Evolutionary conservation across 164 flowering plant genomes (phyloP).

Genomic region (Vitis labrusca): DNA sequence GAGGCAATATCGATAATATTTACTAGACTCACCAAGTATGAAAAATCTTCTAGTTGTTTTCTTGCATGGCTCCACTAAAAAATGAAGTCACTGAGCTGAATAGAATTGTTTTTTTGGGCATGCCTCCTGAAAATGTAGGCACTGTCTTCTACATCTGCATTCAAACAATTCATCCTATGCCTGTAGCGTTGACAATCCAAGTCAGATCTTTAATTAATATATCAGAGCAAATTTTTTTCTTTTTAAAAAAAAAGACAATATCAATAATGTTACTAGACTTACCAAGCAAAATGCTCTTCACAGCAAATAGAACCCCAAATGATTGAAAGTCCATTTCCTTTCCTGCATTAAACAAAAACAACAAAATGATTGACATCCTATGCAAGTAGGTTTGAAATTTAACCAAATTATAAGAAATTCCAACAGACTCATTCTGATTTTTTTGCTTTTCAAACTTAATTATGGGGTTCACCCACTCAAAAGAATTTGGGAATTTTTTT

Average conservation of each 20-base stretch:
- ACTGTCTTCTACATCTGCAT: conserved; percentile 67
- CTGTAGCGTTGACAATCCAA: conserved; percentile 30
- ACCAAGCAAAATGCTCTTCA: conserved; percentile 91
- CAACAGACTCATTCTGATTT: no score
- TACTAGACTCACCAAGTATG: conserved; percentile 43
- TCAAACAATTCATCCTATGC: conserved; percentile 88
- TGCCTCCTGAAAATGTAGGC: conserved; percentile 51
- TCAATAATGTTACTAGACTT: background rate
- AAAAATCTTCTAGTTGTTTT: no score
- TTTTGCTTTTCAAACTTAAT: no score
- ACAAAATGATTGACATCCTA: background rate
- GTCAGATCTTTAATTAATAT: background rate
- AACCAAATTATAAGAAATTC: no score
- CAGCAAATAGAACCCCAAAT: conserved; percentile 87
- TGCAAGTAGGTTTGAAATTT: no score
- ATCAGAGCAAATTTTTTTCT: background rate
- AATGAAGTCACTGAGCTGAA: conserved; percentile 78
- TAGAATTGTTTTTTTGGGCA: conserved; percentile 13
- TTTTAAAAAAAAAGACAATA: background rate
- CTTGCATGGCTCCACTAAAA: conserved; percentile 39
- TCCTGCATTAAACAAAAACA: conserved; percentile 44
- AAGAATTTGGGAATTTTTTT: no score
- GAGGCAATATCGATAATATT: no score
- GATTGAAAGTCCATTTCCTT: conserved; percentile 65
- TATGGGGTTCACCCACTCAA: no score